phyloP scores from a whole-genome alignment of 2,329 filamentous ascomycete genomes.

The Ceratocystis ficicola region DNA sequence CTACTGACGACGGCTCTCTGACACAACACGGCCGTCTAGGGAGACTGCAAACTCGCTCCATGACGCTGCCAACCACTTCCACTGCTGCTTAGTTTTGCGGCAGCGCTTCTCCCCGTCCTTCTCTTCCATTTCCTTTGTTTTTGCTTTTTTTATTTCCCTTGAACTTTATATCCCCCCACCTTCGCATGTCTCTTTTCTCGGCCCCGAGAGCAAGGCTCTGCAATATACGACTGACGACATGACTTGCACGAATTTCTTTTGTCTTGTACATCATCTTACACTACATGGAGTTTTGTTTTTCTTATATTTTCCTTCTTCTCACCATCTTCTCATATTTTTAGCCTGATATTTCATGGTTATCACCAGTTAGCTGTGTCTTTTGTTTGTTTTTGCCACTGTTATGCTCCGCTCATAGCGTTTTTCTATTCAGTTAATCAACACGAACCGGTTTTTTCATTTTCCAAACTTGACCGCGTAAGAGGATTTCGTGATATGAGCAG shows the following conservation, averaged over 20 bases:
- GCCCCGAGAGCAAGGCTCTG: conserved; percentile 5
- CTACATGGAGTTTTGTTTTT: conserved; percentile 15
- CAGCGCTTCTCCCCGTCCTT: neutral
- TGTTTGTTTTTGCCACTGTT: conserved; percentile 3
- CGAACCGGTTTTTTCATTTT: neutral
- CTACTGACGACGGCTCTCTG: conserved; percentile 12
- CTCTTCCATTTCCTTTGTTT: neutral
- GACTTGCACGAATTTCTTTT: conserved; percentile 20
- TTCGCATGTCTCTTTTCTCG: conserved; percentile 1
- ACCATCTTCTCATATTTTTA: conserved; percentile 11
- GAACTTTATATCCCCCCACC: conserved; percentile 1
- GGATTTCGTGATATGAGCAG: neutral
- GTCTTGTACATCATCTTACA: conserved; percentile 18
- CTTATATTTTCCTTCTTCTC: neutral
- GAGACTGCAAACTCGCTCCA: conserved; percentile 11
- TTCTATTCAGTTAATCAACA: neutral
- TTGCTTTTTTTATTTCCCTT: conserved; percentile 5
- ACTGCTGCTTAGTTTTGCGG: neutral
- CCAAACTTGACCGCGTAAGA: neutral
- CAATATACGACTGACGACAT: conserved; percentile 21
- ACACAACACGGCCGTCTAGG: conserved; percentile 15
- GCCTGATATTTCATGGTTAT: conserved; percentile 15
- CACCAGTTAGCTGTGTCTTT: conserved; percentile 15
- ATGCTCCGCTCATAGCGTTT: conserved; percentile 16
- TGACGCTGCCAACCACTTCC: conserved; percentile 7